phyloP scores from a whole-genome alignment of 1,139 yeast genomes.

The Eremothecium cymbalariae region DNA sequence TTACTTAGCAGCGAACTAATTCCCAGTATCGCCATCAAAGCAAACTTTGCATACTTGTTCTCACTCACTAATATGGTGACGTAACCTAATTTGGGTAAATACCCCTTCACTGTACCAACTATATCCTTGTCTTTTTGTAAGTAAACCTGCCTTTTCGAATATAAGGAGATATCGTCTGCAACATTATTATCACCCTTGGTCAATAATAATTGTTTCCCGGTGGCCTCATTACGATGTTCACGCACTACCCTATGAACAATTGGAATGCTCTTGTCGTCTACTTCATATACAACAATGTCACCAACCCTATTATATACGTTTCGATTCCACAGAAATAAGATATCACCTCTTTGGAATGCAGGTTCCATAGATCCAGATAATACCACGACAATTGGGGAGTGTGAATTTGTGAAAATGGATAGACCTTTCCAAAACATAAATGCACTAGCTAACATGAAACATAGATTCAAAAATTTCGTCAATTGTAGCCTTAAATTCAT shows the following conservation, averaged over 20 bases:
- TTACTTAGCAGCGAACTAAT: slow-evolving; percentile 25
- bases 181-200: slow-evolving; percentile 98
- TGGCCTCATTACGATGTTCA: slow-evolving; percentile 36
- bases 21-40: slow-evolving; percentile 26
- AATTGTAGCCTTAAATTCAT: slow-evolving; percentile 37
- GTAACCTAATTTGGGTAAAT: slow-evolving; percentile 87
- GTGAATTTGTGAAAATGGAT: slow-evolving; percentile 68
- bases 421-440: slow-evolving; percentile 88
- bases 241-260: slow-evolving; percentile 92
- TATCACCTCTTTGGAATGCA: slow-evolving; percentile 97
- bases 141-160: slow-evolving; percentile 69
- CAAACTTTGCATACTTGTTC: slow-evolving; percentile 37
- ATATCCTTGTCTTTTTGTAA: slow-evolving; percentile 69
- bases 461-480: slow-evolving; percentile 56
- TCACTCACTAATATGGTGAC: slow-evolving; percentile 90
- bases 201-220: slow-evolving; percentile 57
- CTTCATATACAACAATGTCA: slow-evolving; percentile 94
- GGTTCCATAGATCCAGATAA: slow-evolving; percentile 99
- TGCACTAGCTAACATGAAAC: slow-evolving; percentile 79
- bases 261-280: slow-evolving; percentile 73
- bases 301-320: slow-evolving; percentile 65
- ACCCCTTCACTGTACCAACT: slow-evolving; percentile 85
- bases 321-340: slow-evolving; percentile 84
- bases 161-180: slow-evolving; percentile 79
- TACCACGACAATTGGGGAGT: slow-evolving; percentile 93